phyloP scores from a whole-genome alignment of 192 early-diverging fungal genomes.

The Entomortierella chlamydospora region DNA sequence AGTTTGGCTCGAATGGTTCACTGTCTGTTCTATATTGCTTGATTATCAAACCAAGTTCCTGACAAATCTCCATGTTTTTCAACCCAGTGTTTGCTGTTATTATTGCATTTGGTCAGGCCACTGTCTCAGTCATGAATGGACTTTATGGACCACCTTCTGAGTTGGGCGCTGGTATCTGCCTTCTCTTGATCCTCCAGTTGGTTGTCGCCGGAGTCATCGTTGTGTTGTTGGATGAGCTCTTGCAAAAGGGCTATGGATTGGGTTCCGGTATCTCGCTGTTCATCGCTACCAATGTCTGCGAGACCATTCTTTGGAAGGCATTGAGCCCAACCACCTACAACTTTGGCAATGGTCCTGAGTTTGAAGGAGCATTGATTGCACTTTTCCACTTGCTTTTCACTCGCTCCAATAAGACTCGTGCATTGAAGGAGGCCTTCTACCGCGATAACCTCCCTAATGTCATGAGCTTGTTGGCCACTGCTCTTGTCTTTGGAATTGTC shows the following conservation, averaged over 20 bases:
- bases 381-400: conserved; percentile 96
- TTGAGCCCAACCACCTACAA: conserved; percentile 98
- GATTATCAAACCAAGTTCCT: neutral
- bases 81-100: conserved; percentile 93
- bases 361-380: conserved; percentile 97
- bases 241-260: conserved; percentile 99
- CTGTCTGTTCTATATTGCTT: neutral
- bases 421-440: conserved; percentile 97
- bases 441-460: conserved; percentile 88
- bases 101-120: conserved; percentile 98
- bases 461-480: conserved; percentile 92
- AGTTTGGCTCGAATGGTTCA: neutral
- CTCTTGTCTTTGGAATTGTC: conserved; percentile 86
- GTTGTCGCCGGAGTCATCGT: conserved; percentile 97
- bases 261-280: conserved; percentile 99
- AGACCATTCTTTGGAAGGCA: conserved; percentile 99
- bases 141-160: conserved; percentile 97
- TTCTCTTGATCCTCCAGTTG: conserved; percentile 96
- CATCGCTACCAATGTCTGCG: conserved; percentile 99
- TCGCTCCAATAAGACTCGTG: conserved; percentile 96
- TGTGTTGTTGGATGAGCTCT: conserved; percentile 97
- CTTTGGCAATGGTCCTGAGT: conserved; percentile 97
- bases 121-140: conserved; percentile 97
- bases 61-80: conserved; percentile 19
- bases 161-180: conserved; percentile 97